Percentiles rank a stretch among this genome's conserved stretches.
Conservation (phyloP, 208 protist species). For the Polymyxa betae region DNA sequence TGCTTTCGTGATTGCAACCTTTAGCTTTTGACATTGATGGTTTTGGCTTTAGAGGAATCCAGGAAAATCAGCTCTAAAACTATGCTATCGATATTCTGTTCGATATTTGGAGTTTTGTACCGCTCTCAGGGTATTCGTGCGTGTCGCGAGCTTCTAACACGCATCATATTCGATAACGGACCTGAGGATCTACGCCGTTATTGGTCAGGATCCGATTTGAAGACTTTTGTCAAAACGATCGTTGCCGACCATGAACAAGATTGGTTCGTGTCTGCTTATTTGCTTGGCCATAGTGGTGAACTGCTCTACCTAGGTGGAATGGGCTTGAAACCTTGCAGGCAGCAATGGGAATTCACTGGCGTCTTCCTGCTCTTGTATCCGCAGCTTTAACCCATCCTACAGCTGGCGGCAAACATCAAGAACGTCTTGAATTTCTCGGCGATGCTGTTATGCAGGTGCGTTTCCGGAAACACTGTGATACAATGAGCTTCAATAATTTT, state of each 20-base stretch:
- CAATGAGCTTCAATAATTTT: background rate
- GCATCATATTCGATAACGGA: background rate
- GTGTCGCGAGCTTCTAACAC: background rate
- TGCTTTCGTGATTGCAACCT: background rate
- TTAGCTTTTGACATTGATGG: background rate
- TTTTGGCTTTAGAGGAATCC: background rate
- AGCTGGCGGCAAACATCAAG: background rate
- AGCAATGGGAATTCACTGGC: background rate
- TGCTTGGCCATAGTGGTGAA: background rate
- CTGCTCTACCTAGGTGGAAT: background rate
- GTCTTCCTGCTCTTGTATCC: background rate
- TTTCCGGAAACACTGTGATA: background rate
- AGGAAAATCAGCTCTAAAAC: background rate
- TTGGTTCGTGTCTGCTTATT: background rate
- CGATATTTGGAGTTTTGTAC: background rate
- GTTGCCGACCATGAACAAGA: background rate
- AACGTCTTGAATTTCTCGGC: background rate
- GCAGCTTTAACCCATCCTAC: background rate
- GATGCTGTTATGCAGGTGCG: background rate
- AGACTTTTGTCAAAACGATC: background rate
- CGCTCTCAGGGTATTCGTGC: background rate
- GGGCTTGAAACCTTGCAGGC: background rate
- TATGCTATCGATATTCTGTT: background rate
- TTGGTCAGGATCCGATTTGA: background rate
- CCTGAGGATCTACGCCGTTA: background rate